Evolutionary conservation across 768 basidiomycete species (phyloP), one percentile per base, ranked within the genome.

Genomic region (Ramaria sp.): DNA sequence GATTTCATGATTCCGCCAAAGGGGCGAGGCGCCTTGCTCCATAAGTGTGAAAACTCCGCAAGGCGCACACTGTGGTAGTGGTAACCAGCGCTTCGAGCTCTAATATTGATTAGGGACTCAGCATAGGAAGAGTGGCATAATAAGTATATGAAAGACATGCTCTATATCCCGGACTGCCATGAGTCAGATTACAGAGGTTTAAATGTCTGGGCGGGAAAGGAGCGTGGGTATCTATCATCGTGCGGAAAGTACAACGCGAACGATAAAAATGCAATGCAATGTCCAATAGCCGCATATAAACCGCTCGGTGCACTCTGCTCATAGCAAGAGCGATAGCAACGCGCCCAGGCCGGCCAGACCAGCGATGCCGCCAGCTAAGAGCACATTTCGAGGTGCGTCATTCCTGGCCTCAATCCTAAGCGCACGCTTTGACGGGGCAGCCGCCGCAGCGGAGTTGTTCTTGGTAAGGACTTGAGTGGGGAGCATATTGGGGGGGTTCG

Each of bases 401-500:
- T 27, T 57, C 34, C 55, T 42, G 1, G 46, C 46, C 30, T 17
- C 24, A n/a, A 46, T 6, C 11, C 45, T 27, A 0, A 57, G 24
- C 7, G 30, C 45, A 50, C 55, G 55, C 38, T 49, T 46, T 11
- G 45, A 10, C 37, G 34, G 15, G 3, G 33, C 52, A 42, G 37
- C n/a, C 10, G 20, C 24, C 15, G 17, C 51, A 15, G 57, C 7
- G 13, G 68, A 27, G 2, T 78, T 68, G 37, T 74, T 71, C 61
- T 84, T 87, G 60, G 86, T 77, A 58, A 95, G 71, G 47, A 65
- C 46, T 62, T 74, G 75, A 4, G 86, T 88, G 1, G 93, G 93
- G 31, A 91, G 72, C 92, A 96, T 95, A 70, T 83, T 86, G 24
- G 93, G 91, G 10, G 83, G 79, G 13, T 75, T 53, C n/a, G 87